phyloP scores from a whole-genome alignment of 192 early-diverging fungal genomes.

The Umbelopsis sp. region DNA sequence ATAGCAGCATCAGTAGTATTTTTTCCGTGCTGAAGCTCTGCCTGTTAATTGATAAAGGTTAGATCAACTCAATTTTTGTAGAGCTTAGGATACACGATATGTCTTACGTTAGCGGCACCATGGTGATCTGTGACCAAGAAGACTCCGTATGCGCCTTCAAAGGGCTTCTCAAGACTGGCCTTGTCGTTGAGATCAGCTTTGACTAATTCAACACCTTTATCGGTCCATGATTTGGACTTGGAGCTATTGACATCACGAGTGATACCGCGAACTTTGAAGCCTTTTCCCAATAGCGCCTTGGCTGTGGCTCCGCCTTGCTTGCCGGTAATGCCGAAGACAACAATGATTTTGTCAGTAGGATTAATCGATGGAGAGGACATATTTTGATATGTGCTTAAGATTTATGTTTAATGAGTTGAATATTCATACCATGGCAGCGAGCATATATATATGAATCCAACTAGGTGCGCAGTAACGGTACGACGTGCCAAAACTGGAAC shows the following conservation, averaged over 20 bases:
- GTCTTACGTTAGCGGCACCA: not conserved
- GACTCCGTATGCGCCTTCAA: not conserved
- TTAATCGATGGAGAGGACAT: not conserved
- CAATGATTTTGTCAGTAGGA: conserved; percentile 11
- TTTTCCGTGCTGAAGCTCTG: conserved; percentile 5
- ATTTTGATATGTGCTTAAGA: not conserved
- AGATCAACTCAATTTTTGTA: too few relatives aligned
- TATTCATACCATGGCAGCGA: too few relatives aligned
- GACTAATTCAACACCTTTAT: conserved; percentile 14
- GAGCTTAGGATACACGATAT: too few relatives aligned
- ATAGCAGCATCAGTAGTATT: conserved; percentile 3
- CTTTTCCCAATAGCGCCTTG: not conserved
- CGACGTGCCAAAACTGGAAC: too few relatives aligned
- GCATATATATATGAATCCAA: too few relatives aligned
- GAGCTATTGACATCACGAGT: not conserved
- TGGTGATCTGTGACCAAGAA: conserved; percentile 14
- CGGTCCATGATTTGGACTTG: conserved; percentile 2
- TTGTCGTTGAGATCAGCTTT: conserved; percentile 11
- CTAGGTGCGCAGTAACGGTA: too few relatives aligned
- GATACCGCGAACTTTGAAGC: conserved; percentile 19
- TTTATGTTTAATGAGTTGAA: not conserved
- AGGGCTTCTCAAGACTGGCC: not conserved
- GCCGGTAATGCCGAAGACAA: conserved; percentile 12
- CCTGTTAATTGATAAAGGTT: not conserved
- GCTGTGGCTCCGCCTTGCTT: conserved; percentile 19